Evolutionary conservation across 164 flowering plant species (phyloP), one percentile per base, ranked within the genome.

Genomic region (Dillenia suffruticosa): DNA sequence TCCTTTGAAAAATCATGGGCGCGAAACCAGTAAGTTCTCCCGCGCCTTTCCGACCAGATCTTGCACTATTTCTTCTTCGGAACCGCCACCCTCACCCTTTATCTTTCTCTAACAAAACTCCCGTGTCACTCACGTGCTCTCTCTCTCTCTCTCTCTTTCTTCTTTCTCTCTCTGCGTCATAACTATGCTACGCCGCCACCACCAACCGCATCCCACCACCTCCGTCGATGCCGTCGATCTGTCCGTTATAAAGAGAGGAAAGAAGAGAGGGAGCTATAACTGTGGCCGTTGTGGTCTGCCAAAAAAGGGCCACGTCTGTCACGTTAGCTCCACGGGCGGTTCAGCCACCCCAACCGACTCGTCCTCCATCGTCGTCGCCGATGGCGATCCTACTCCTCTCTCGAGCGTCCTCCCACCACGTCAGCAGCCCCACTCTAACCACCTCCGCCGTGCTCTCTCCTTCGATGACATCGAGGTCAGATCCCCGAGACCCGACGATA

Each of bases 241-340:
- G 7, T 32, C 71, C 46, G 59, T 67, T 1, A 13, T 51, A 44
- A 79, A 72, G 63, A 75, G 74, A 12, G 82, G 79, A 57, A 89
- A 85, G 64, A 81, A 72, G 66, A 88, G 97, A 16, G 99, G 99
- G 1, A 85, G 72, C 70, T 89, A 89, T 80, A 86, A 76, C 82
- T 92, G 97, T 57, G 89, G 97, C 69, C 82, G 97, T 0, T 90
- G 99, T 54, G 97, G 99, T 11, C 81, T 53, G 9, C 99, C 97
- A 10, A 92, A 95, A 72, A 86, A 83, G 59, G 97, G 99, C 68
- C 99, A 92, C 63, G 14, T 59, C 47, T 95, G 97, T 70, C 54
- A 69, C 48, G 13, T 70, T 43, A 5, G 50, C 48, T 9, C 57
- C 50, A 19, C 69, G 47, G 7, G 64, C 55, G 19, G 61, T 66